Evolutionary conservation across 371 early-diverging fungal genomes (phyloP).

Genomic region (Saksenaea vasiformis): DNA sequence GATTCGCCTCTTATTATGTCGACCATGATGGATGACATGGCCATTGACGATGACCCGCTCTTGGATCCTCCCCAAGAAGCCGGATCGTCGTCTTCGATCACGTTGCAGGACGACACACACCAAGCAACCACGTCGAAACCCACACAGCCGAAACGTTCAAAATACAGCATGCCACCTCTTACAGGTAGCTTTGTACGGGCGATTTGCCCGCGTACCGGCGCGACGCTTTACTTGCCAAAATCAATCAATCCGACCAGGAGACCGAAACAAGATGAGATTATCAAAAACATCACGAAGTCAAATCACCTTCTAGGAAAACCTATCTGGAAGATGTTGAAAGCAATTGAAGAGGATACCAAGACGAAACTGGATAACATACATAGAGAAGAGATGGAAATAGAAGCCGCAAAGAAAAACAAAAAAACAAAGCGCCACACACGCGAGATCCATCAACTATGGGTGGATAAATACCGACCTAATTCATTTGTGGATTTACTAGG

Average conservation of each 20-base stretch:
- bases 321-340: slow-evolving; percentile 30
- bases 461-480: slow-evolving; percentile 88
- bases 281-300: slow-evolving; percentile 12
- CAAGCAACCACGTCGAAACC: not conserved
- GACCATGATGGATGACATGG: slow-evolving; percentile 4
- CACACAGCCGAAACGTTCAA: not conserved
- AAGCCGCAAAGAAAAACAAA: slow-evolving; percentile 31
- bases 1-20: not conserved
- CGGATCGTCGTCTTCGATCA: not conserved
- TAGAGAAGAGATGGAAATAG: slow-evolving; percentile 41
- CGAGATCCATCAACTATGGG: slow-evolving; percentile 66
- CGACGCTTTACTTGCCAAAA: slow-evolving; percentile 52
- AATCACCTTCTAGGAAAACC: slow-evolving; percentile 26
- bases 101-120: not conserved
- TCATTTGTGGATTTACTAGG: slow-evolving; percentile 91
- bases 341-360: slow-evolving; percentile 22
- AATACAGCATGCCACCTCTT: slow-evolving; percentile 16
- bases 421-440: slow-evolving; percentile 10
- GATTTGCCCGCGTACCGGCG: slow-evolving; percentile 39
- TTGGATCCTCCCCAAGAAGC: not conserved
- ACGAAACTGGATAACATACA: slow-evolving; percentile 26
- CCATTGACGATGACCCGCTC: slow-evolving; percentile 2
- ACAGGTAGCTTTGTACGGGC: slow-evolving; percentile 24
- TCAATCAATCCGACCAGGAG: slow-evolving; percentile 11
- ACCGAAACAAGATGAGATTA: slow-evolving; percentile 7